Percentiles rank a stretch among this genome's conserved stretches.
These are phyloP conservation scores for Pelagomonas calceolata DNA, from an alignment of 108 stramenopile genomes.

Conservation along the genomic window DNA sequence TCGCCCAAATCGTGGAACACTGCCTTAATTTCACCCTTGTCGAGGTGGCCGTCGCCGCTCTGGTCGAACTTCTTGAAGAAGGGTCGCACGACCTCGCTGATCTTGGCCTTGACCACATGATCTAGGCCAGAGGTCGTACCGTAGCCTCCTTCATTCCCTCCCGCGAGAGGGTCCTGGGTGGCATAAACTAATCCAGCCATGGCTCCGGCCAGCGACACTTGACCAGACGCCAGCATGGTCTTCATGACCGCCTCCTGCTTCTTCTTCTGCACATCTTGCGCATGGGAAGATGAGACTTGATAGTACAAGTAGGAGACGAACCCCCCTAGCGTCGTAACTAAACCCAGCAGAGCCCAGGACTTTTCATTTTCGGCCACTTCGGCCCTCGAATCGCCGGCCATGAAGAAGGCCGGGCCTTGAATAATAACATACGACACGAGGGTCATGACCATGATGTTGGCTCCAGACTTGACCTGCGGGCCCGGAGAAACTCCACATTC, in stretches of 20 bases:
- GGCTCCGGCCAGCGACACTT: constrained; percentile 36
- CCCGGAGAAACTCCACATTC: background rate
- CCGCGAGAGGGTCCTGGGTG: constrained; percentile 15
- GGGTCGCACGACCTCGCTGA: constrained; percentile 41
- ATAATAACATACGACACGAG: constrained; percentile 75
- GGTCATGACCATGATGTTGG: constrained; percentile 63
- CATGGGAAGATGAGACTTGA: constrained; percentile 35
- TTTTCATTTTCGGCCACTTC: constrained; percentile 57
- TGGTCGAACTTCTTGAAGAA: constrained; percentile 73
- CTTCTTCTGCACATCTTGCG: background rate
- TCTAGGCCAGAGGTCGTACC: too few species aligned
- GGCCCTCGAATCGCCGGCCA: constrained; percentile 23
- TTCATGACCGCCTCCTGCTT: background rate
- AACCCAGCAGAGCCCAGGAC: constrained; percentile 56
- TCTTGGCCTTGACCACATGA: too few species aligned
- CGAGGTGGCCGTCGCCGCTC: constrained; percentile 52
- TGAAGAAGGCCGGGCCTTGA: constrained; percentile 63
- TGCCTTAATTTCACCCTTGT: constrained; percentile 53
- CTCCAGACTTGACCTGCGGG: constrained; percentile 39
- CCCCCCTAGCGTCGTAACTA: constrained; percentile 51
- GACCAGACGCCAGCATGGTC: constrained; percentile 3
- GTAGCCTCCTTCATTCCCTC: too few species aligned
- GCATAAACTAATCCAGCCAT: constrained; percentile 35
- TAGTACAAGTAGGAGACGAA: constrained; percentile 57
- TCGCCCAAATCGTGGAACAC: constrained; percentile 66